Evolutionary conservation across 2,329 filamentous ascomycete genomes (phyloP).

Genomic region (Fusarium buharicum): DNA sequence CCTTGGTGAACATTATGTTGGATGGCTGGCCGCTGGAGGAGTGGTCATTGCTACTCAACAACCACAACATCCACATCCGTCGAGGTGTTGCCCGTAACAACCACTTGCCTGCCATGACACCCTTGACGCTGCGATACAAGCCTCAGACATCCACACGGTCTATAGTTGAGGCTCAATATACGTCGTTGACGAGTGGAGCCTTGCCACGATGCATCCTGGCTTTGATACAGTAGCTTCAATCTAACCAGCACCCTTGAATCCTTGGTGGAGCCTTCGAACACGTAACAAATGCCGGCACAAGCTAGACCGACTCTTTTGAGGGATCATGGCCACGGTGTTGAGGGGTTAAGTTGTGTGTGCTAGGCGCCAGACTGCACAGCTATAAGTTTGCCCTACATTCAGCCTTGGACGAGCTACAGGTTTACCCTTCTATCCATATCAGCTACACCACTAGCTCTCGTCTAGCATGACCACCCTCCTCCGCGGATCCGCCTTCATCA

Average conservation of each 20-base stretch:
- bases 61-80: too few relatives aligned
- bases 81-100: too few relatives aligned
- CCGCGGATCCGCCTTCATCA: slow-evolving; percentile 60
- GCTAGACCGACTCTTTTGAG: slow-evolving; percentile 20
- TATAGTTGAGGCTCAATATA: slow-evolving; percentile 32
- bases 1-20: too few relatives aligned
- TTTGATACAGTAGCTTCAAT: slow-evolving; percentile 33
- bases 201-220: slow-evolving; percentile 25
- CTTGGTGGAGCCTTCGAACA: slow-evolving; percentile 30
- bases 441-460: background rate
- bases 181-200: slow-evolving; percentile 37
- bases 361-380: background rate
- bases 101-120: background rate
- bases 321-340: background rate
- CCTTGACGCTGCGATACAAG: background rate
- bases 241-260: slow-evolving; percentile 12
- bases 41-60: too few relatives aligned
- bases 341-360: background rate
- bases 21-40: too few relatives aligned
- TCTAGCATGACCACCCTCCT: slow-evolving; percentile 53
- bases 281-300: background rate
- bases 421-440: background rate
- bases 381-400: background rate
- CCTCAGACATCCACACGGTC: background rate
- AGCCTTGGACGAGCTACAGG: background rate